A percentile compares a stretch with the other conserved stretches of the same genome.
Evolutionary conservation across 345 rosid genomes (phyloP).

Genomic region (Lenwebbia sp.): DNA sequence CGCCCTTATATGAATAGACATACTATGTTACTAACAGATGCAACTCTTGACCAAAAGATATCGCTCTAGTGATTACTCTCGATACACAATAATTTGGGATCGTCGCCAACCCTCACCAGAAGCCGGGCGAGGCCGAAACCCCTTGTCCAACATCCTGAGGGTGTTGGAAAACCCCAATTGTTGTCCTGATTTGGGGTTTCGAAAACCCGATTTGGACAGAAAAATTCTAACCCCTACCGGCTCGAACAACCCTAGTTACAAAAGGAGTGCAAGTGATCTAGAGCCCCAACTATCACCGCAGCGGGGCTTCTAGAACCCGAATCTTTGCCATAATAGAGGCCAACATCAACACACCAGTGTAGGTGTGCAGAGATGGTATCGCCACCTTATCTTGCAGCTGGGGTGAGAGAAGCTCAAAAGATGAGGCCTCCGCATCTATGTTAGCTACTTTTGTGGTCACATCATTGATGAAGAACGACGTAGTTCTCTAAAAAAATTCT

Average conservation of each 20-base stretch:
- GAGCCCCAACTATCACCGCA: not conserved
- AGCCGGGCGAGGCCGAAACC: not conserved
- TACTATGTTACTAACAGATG: fast-evolving
- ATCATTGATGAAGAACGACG: fast-evolving
- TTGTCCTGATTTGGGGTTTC: not conserved
- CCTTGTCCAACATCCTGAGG: not conserved
- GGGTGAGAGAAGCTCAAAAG: not conserved
- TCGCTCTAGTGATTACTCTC: fast-evolving
- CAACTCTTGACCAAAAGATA: not conserved
- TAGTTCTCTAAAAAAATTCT: not conserved
- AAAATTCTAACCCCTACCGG: not conserved
- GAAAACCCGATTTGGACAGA: not conserved
- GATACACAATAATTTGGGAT: not conserved
- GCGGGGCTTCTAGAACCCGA: not conserved
- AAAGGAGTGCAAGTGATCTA: not conserved
- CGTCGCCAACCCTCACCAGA: not conserved
- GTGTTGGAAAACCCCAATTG: not conserved
- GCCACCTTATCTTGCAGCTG: not conserved
- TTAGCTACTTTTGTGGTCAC: not conserved
- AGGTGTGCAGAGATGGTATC: not conserved
- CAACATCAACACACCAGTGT: not conserved
- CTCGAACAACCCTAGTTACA: not conserved
- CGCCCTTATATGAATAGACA: not conserved
- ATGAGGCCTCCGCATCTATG: not conserved
- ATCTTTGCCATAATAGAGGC: not conserved